Conservation (phyloP, 2,329 filamentous ascomycete genomes). For the Colletotrichum nymphaeae region DNA sequence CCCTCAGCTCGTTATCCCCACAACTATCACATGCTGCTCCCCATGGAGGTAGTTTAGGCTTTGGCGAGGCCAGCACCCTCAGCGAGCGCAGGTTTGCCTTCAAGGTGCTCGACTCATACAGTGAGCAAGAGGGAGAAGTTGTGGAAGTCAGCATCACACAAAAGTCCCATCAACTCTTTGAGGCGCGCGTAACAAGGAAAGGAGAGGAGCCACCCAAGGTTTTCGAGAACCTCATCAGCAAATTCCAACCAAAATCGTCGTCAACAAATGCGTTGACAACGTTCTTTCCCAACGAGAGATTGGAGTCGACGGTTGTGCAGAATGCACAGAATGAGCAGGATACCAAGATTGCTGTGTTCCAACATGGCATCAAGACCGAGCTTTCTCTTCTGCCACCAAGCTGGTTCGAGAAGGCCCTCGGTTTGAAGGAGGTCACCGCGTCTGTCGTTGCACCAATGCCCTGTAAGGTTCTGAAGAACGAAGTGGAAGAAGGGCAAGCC, state of each 20-base stretch:
- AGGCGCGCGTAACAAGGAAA: slow-evolving; percentile 57
- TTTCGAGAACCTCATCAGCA: slow-evolving; percentile 59
- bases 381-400: slow-evolving; percentile 69
- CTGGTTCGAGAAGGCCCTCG: slow-evolving; percentile 91
- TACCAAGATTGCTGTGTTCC: slow-evolving; percentile 82
- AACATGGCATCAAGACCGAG: slow-evolving; percentile 70
- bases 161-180: slow-evolving; percentile 58
- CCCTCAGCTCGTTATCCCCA: slow-evolving; percentile 63
- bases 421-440: slow-evolving; percentile 81
- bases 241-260: slow-evolving; percentile 44
- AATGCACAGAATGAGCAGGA: slow-evolving; percentile 61
- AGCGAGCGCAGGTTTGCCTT: slow-evolving; percentile 62
- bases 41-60: slow-evolving; percentile 66
- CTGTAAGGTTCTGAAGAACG: slow-evolving; percentile 92
- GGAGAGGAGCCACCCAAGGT: slow-evolving; percentile 50
- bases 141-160: slow-evolving; percentile 64
- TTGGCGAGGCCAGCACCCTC: slow-evolving; percentile 56
- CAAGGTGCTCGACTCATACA: slow-evolving; percentile 69
- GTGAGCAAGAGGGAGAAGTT: slow-evolving; percentile 72
- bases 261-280: slow-evolving; percentile 64
- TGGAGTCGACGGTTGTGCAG: slow-evolving; percentile 81
- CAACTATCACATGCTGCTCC: slow-evolving; percentile 40
- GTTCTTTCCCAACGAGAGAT: slow-evolving; percentile 84
- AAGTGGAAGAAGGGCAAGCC: slow-evolving; percentile 82
- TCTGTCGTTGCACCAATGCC: slow-evolving; percentile 96